Conservation (phyloP, 202 grass and related monocot species). For the Panicum hallii region DNA sequence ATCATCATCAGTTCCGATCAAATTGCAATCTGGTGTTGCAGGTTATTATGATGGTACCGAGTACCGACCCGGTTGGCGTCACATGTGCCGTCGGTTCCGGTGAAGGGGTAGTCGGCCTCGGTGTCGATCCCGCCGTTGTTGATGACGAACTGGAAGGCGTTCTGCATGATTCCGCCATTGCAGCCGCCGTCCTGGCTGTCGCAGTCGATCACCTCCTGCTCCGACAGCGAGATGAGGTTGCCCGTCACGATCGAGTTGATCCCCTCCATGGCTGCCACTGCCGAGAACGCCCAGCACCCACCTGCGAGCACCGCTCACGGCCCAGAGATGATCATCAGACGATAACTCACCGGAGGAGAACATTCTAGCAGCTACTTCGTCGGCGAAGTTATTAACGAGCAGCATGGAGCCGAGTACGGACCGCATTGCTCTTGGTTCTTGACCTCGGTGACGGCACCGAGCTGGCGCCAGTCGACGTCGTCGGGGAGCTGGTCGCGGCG, state of each 20-base stretch:
- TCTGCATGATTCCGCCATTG: slow-evolving; percentile 24
- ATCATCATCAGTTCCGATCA: background rate
- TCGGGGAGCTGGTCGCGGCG: slow-evolving; percentile 32
- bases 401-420: background rate
- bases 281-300: slow-evolving; percentile 42
- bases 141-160: slow-evolving; percentile 9
- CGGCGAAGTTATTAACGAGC: background rate
- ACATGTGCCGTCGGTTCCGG: background rate
- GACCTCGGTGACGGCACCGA: slow-evolving; percentile 30
- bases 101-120: slow-evolving; percentile 20
- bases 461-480: slow-evolving; percentile 30
- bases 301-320: background rate
- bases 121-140: slow-evolving; percentile 27
- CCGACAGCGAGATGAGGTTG: slow-evolving; percentile 17
- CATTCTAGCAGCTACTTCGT: background rate
- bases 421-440: slow-evolving; percentile 30
- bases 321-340: background rate
- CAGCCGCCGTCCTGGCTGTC: slow-evolving; percentile 14
- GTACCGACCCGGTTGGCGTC: slow-evolving; percentile 5
- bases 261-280: slow-evolving; percentile 34
- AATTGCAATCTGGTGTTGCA: background rate
- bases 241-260: slow-evolving; percentile 28
- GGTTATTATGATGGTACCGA: background rate
- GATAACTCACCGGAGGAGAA: background rate
- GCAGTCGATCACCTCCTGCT: slow-evolving; percentile 43